Base-by-base conservation (phyloP, 2,329 filamentous ascomycete genomes). In the Calonectria pteridis region DNA sequence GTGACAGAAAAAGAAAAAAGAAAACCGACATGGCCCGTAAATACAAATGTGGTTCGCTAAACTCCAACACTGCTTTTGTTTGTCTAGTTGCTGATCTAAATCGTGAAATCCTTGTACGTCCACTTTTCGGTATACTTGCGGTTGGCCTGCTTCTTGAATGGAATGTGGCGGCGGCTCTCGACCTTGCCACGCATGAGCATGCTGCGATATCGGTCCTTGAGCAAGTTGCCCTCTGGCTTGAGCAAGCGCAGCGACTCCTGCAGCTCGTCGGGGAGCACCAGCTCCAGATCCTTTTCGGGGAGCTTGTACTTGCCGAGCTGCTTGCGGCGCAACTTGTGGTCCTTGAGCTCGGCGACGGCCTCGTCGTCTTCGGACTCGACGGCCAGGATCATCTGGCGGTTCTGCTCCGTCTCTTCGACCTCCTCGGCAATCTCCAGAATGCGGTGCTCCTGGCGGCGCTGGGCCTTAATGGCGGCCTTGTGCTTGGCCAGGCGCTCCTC, bases 221-320 rank as follows among this genome's bases (percentile, higher is more conserved):
- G 88, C 49, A 98, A 87, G 82, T 98, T 98, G n/a, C 97, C 97
- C 84, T 99, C 97, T 0, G 97, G 97, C 85, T 96, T 98, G 77
- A 98, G 86, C 82, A 95, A 85, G 81, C 97, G 85, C 81, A 98
- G 86, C 64, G 95, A 93, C 81, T 98, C 91, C 84, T 98, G 89
- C 81, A 97, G 85, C 87, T 99, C 91, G 85, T 98, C 92, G 50
- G 95, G 90, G 74, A 98, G 84, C 75, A 98, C 89, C 79, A 98
- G 84, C 84, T 98, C 92, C 80, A 98, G 87, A 75, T 94, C 88
- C 83, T 94, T 94, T 82, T 97, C 93, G 0, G 95, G 95, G 55
- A 97, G 85, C 77, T 91, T 91, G 82, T 89, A 87, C 83, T 94
- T 93, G 80, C 95, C 95, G 28, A 98, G 90, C 80, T 93, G 92